These are phyloP conservation scores for Crucihimalaya himalaica DNA, from an alignment of 345 rosid genomes.

Conservation along the genomic window DNA sequence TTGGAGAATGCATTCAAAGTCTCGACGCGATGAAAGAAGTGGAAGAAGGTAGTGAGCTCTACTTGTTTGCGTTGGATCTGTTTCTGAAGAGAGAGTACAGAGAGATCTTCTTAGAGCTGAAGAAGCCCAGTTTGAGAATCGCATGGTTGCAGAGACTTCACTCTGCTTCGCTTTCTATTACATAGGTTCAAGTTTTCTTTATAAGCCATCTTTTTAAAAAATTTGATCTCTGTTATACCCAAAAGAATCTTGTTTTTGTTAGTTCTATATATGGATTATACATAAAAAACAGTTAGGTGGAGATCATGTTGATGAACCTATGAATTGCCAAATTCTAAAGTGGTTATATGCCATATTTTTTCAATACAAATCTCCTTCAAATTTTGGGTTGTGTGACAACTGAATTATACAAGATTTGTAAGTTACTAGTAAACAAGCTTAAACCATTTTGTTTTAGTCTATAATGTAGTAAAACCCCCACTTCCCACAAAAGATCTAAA, in stretches of 20 bases:
- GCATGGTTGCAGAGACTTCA: conserved; percentile 55
- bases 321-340: not conserved
- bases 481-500: not conserved
- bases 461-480: too few relatives aligned
- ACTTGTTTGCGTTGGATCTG: conserved; percentile 54
- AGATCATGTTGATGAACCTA: conserved; percentile 1
- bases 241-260: not conserved
- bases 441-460: not conserved
- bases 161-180: conserved; percentile 20
- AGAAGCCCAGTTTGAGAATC: conserved; percentile 49
- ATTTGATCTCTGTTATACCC: not conserved
- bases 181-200: not conserved
- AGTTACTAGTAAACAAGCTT: not conserved
- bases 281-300: not conserved
- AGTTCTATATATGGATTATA: not conserved
- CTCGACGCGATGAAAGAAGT: conserved; percentile 51
- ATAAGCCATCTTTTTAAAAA: not conserved
- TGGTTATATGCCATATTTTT: not conserved
- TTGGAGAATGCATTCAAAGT: conserved; percentile 57
- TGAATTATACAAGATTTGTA: not conserved
- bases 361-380: not conserved
- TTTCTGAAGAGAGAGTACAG: conserved; percentile 59
- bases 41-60: conserved; percentile 53
- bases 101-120: conserved; percentile 55
- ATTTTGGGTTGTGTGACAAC: not conserved